Conservation (phyloP, 768 basidiomycete species). For the Mrakia frigida region DNA sequence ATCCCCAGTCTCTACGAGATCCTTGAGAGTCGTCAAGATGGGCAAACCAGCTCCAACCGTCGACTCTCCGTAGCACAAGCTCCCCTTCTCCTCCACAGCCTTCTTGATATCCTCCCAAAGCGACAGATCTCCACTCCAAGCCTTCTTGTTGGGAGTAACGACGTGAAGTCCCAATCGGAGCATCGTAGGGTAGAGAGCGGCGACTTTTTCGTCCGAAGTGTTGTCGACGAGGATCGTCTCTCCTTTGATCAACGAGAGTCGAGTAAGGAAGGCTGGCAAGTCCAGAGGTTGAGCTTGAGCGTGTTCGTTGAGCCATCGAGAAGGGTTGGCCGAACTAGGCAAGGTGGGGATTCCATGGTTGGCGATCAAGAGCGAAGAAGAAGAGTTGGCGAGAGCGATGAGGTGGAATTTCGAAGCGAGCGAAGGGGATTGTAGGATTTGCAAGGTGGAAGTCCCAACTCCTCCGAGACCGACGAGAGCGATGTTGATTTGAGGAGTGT, state of each 20-base stretch:
- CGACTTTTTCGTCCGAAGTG: slow-evolving; percentile 78
- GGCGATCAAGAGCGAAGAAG: slow-evolving; percentile 27
- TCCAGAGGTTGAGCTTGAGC: slow-evolving; percentile 13
- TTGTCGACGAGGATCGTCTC: slow-evolving; percentile 76
- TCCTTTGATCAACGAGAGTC: slow-evolving; percentile 2
- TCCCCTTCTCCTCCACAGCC: slow-evolving; percentile 52
- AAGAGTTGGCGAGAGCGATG: slow-evolving; percentile 48
- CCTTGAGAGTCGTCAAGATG: slow-evolving; percentile 83
- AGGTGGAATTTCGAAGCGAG: slow-evolving; percentile 47
- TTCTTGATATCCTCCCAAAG: slow-evolving; percentile 66
- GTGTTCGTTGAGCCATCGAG: slow-evolving; percentile 27
- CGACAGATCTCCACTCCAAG: slow-evolving; percentile 64
- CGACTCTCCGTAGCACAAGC: slow-evolving; percentile 57
- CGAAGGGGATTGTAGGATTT: slow-evolving; percentile 63
- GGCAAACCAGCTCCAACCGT: slow-evolving; percentile 97
- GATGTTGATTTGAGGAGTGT: slow-evolving; percentile 13
- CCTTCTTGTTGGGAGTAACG: slow-evolving; percentile 98
- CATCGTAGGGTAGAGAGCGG: slow-evolving; percentile 73
- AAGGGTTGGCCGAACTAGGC: slow-evolving; percentile 9
- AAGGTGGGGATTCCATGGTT: background rate
- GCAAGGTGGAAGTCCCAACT: slow-evolving; percentile 80
- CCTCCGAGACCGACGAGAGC: slow-evolving; percentile 68
- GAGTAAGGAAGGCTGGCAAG: slow-evolving; percentile 13
- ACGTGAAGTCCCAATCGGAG: slow-evolving; percentile 73
- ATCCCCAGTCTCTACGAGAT: slow-evolving; percentile 86